These are phyloP conservation scores for Polytrichum commune DNA, from an alignment of 225 moss, liverwort and hornwort species.

Conservation along the genomic window DNA sequence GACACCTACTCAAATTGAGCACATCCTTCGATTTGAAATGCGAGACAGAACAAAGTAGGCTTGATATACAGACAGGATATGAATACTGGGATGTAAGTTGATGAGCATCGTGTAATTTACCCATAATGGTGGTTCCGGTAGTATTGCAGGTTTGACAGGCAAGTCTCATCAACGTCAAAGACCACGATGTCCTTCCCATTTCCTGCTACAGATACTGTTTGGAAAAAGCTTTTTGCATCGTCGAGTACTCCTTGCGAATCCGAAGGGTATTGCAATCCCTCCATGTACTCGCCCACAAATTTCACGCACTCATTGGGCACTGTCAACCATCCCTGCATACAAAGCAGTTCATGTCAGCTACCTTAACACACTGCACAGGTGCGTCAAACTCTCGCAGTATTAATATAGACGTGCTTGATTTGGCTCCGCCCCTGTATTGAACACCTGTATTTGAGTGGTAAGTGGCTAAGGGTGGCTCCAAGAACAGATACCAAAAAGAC, in stretches of 20 bases:
- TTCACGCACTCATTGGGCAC: slow-evolving; percentile 25
- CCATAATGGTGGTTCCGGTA: slow-evolving; percentile 62
- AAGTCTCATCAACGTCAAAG: slow-evolving; percentile 82
- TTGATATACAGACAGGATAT: too few relatives aligned
- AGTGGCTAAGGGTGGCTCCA: too few relatives aligned
- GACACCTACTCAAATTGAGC: too few relatives aligned
- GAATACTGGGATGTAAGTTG: too few relatives aligned
- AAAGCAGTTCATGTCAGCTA: too few relatives aligned
- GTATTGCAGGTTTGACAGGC: slow-evolving; percentile 71
- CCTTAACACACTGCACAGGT: too few relatives aligned
- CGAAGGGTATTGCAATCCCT: slow-evolving; percentile 7
- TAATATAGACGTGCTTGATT: neutral
- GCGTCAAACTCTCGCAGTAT: neutral
- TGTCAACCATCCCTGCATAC: slow-evolving; percentile 20
- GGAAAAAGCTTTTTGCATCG: slow-evolving; percentile 1
- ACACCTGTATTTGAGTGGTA: too few relatives aligned
- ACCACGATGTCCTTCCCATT: slow-evolving; percentile 68
- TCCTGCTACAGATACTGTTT: neutral
- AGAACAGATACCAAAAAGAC: too few relatives aligned
- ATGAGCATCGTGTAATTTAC: slow-evolving; percentile 17
- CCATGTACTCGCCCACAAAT: slow-evolving; percentile 6
- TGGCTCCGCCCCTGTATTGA: neutral
- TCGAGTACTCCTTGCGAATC: slow-evolving; percentile 6
- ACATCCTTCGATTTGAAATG: too few relatives aligned
- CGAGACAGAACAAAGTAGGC: too few relatives aligned